Percentiles rank a stretch among this genome's conserved stretches.
phyloP scores from a whole-genome alignment of 345 rosid species.

The Eucalyptus fibrosa region DNA sequence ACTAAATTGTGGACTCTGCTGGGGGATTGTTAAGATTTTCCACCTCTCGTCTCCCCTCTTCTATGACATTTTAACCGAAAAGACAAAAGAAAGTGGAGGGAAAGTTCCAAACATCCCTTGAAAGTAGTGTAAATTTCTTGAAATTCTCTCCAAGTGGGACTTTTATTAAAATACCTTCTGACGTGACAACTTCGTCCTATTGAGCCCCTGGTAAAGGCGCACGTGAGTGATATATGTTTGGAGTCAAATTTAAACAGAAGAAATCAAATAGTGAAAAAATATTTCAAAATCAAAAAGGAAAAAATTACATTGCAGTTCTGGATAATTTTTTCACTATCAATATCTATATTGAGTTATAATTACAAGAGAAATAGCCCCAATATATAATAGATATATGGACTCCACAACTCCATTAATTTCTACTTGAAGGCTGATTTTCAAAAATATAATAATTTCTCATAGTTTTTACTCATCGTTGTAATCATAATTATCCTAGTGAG shows the following conservation, averaged over 20 bases:
- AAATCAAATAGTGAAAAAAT: not conserved
- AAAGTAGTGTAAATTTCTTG: not conserved
- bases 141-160: not conserved
- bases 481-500: not conserved
- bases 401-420: not conserved
- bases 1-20: not conserved
- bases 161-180: not conserved
- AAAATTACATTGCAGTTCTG: not conserved
- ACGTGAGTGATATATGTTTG: not conserved
- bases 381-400: not conserved
- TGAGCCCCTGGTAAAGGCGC: not conserved
- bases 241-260: not conserved
- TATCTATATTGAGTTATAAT: not conserved
- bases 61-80: not conserved
- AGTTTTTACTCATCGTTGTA: not conserved
- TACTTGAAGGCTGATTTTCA: not conserved
- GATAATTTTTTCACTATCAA: not conserved
- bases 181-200: not conserved
- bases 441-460: not conserved
- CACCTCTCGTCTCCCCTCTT: not conserved
- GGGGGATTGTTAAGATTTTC: not conserved
- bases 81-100: not conserved
- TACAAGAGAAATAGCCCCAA: not conserved
- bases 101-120: not conserved
- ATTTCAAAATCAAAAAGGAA: too few relatives aligned